These are phyloP conservation scores for Nymphaea thermarum DNA, from an alignment of 164 flowering plant species.

Conservation along the genomic window DNA sequence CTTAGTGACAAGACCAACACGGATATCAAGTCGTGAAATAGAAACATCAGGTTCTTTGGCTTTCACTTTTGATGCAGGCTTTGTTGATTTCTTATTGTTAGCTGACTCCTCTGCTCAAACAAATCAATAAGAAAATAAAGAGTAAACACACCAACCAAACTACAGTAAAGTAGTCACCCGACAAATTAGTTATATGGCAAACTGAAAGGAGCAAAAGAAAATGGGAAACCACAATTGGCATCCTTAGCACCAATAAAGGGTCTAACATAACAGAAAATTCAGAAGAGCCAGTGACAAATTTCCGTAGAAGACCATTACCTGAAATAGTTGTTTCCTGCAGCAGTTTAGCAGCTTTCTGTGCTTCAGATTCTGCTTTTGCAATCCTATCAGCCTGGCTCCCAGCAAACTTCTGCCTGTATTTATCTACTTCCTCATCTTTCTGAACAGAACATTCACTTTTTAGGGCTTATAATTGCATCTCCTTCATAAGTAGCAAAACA, in stretches of 20 bases:
- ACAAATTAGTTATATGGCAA: too few relatives aligned
- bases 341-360: conserved; percentile 45
- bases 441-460: conserved; percentile 14
- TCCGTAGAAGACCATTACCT: conserved; percentile 19
- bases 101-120: conserved; percentile 22
- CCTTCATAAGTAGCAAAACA: not conserved
- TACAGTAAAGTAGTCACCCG: too few relatives aligned
- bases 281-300: too few relatives aligned
- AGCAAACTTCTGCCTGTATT: conserved; percentile 49
- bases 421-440: conserved; percentile 67
- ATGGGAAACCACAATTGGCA: too few relatives aligned
- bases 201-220: too few relatives aligned
- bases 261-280: too few relatives aligned
- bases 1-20: conserved; percentile 73
- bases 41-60: conserved; percentile 51
- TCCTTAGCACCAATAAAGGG: too few relatives aligned
- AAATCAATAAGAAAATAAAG: not conserved
- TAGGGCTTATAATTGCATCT: too few relatives aligned
- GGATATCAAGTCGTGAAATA: conserved; percentile 74
- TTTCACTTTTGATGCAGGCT: conserved; percentile 24
- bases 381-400: conserved; percentile 91
- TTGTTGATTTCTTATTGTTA: conserved; percentile 34
- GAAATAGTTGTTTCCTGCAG: conserved; percentile 55
- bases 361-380: conserved; percentile 59
- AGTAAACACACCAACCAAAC: too few relatives aligned